Percentiles rank a stretch among this genome's conserved stretches.
These are phyloP conservation scores for Calonectria hawksworthii DNA, from an alignment of 2,329 filamentous ascomycete genomes.

Conservation along the genomic window DNA sequence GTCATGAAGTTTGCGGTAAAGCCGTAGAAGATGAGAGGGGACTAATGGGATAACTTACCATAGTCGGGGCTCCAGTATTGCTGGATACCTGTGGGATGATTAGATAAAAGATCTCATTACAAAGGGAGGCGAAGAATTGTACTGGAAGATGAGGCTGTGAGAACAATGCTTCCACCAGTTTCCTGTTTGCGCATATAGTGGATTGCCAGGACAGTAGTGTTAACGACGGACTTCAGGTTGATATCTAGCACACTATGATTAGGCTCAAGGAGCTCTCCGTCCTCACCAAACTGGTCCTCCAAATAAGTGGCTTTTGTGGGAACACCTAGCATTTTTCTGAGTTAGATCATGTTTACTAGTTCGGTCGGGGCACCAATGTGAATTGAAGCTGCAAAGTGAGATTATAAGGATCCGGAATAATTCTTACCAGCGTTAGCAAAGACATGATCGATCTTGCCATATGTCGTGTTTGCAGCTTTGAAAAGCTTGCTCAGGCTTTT, in stretches of 20 bases:
- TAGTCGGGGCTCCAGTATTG: slow-evolving; percentile 4
- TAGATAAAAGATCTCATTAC: background rate
- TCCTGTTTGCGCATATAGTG: background rate
- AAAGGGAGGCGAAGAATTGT: background rate
- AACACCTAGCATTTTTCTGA: background rate
- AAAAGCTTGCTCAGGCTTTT: background rate
- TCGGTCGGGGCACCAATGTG: no score
- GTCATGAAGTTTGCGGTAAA: background rate
- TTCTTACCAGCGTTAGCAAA: slow-evolving; percentile 1
- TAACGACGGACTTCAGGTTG: background rate
- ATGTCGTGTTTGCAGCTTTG: background rate
- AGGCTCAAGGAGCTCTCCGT: background rate
- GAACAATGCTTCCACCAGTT: background rate
- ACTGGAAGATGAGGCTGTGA: background rate
- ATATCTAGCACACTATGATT: background rate
- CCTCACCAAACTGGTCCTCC: background rate
- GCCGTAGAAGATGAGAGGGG: background rate
- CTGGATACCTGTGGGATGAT: background rate
- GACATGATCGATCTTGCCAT: background rate
- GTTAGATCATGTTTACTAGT: background rate
- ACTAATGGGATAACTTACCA: background rate
- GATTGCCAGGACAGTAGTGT: background rate
- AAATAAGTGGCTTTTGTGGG: background rate
- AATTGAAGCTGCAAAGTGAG: no score
- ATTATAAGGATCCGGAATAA: no score